A percentile compares a stretch with the other conserved stretches of the same genome.
phyloP scores from a whole-genome alignment of 768 basidiomycete genomes.

The Russula sp. region DNA sequence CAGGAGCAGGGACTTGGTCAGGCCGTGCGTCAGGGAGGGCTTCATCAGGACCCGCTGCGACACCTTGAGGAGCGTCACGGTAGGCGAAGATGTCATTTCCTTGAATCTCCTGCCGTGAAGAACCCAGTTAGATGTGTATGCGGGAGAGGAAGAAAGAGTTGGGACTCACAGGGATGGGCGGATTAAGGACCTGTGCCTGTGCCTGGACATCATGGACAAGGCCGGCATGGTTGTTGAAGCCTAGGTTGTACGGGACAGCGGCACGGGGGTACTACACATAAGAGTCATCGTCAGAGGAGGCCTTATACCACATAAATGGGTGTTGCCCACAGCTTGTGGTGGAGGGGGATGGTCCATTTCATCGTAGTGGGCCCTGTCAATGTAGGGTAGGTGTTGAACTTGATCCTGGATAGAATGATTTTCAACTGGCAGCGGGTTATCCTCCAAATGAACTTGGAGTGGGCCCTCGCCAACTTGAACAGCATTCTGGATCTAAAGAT shows the following conservation, averaged over 20 bases:
- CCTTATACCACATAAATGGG: background rate
- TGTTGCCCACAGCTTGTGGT: background rate
- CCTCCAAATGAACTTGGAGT: background rate
- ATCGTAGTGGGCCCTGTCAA: background rate
- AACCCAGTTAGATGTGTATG: background rate
- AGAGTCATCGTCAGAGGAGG: background rate
- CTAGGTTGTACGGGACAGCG: background rate
- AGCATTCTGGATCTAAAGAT: background rate
- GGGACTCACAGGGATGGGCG: background rate
- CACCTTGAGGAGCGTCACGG: background rate
- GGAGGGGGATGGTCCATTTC: background rate
- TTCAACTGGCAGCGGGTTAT: background rate
- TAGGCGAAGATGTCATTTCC: background rate
- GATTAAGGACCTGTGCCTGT: background rate
- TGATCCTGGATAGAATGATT: background rate
- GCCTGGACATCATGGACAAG: background rate
- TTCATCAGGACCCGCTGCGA: background rate
- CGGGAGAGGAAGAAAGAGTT: background rate
- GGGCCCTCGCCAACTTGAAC: background rate
- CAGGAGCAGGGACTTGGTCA: background rate
- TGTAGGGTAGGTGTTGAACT: background rate
- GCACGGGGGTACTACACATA: background rate
- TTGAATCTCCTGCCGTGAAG: background rate
- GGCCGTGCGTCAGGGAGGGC: background rate
- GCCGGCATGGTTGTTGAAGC: background rate